Conservation (phyloP, 306 rosid species). For the Leucaena leucocephala region DNA sequence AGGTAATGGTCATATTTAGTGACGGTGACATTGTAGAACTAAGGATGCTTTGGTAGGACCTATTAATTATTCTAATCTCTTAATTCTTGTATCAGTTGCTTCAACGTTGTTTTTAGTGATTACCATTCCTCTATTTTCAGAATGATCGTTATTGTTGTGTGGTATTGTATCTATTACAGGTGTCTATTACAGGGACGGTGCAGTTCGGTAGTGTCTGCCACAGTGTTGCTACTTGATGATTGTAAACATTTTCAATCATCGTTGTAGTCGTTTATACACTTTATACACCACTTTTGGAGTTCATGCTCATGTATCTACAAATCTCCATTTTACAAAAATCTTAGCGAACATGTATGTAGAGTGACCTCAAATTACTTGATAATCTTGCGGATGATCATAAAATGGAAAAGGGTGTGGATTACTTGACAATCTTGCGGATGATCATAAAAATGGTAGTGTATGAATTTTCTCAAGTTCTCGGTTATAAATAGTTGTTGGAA, state of each 20-base stretch:
- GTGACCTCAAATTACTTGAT: background rate
- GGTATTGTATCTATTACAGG: background rate
- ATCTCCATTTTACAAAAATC: background rate
- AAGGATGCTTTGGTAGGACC: conserved; percentile 28
- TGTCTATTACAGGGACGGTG: background rate
- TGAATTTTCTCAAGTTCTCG: background rate
- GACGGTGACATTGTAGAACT: conserved; percentile 30
- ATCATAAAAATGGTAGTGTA: background rate
- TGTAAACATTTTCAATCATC: background rate
- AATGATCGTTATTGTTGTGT: background rate
- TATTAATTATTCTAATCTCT: conserved; percentile 17
- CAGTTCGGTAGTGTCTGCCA: background rate
- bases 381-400: background rate
- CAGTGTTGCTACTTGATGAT: background rate
- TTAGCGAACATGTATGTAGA: background rate
- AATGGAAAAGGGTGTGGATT: background rate
- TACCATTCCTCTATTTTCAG: conserved; percentile 1
- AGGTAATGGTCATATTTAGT: conserved; percentile 44
- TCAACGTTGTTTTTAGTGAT: conserved; percentile 21
- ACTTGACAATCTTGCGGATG: background rate
- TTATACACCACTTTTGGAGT: background rate
- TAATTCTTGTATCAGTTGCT: conserved; percentile 24
- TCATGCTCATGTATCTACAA: background rate
- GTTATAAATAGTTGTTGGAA: background rate
- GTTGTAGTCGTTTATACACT: background rate